Conservation (phyloP, 2,329 filamentous ascomycete genomes). For the Penicillium brasilianum region DNA sequence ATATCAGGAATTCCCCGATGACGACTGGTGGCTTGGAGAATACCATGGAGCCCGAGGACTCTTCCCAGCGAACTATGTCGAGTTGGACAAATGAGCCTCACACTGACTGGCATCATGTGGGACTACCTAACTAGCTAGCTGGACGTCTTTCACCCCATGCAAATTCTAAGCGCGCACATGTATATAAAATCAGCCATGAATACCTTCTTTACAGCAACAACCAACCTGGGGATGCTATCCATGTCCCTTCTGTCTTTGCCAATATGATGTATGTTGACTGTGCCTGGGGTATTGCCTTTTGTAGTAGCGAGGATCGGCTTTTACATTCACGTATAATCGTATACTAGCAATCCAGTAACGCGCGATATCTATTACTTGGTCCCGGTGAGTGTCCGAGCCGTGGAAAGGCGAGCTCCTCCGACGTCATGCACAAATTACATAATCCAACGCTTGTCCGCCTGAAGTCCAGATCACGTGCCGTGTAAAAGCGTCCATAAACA, state of each 20-base stretch:
- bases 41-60: conserved; percentile 80
- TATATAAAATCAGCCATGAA: conserved; percentile 5
- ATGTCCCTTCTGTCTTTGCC: neutral
- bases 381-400: neutral
- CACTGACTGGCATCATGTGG: too few species aligned
- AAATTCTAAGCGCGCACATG: neutral
- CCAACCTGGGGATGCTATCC: neutral
- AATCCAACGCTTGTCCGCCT: conserved; percentile 6
- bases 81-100: conserved; percentile 40
- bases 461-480: conserved; percentile 24
- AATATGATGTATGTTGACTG: neutral
- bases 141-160: neutral
- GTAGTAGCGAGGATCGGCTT: too few species aligned
- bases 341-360: too few species aligned
- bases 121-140: conserved; percentile 3
- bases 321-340: neutral
- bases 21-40: conserved; percentile 97
- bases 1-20: conserved; percentile 85
- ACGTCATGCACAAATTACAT: conserved; percentile 25
- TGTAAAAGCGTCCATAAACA: conserved; percentile 31
- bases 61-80: conserved; percentile 67
- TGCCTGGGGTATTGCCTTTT: neutral
- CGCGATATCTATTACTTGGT: too few species aligned
- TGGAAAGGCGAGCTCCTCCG: conserved; percentile 4
- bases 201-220: neutral